Percentiles rank a stretch among this genome's conserved stretches.
phyloP scores from a whole-genome alignment of 257 asterid genomes.

The Solanum sejunctum region DNA sequence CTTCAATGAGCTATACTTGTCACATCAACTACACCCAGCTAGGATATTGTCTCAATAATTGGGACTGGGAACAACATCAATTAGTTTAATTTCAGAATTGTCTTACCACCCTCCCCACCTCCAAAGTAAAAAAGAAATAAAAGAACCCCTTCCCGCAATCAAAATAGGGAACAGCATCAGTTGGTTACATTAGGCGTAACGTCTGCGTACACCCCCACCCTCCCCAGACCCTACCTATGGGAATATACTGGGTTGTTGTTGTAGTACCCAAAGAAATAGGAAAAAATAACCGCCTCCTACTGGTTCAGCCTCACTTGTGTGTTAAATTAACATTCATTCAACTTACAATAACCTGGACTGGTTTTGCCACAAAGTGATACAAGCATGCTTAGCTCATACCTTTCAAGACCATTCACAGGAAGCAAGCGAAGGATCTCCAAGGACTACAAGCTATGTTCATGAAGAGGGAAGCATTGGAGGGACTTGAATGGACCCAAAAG shows the following conservation, averaged over 20 bases:
- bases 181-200: neutral
- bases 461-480: too few species aligned
- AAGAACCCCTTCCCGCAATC: neutral
- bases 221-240: neutral
- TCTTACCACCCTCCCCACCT: neutral
- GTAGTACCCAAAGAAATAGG: neutral
- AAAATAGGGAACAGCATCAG: neutral
- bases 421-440: too few species aligned
- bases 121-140: neutral
- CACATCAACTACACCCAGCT: neutral
- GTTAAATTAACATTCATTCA: neutral
- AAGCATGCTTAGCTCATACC: too few species aligned
- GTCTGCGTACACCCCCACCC: neutral
- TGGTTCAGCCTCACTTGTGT: neutral
- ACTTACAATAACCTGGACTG: neutral
- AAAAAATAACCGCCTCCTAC: neutral
- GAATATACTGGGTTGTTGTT: neutral
- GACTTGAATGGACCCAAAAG: too few species aligned
- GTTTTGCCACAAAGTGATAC: neutral
- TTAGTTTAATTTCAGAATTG: neutral
- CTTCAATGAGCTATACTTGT: neutral
- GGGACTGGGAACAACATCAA: neutral
- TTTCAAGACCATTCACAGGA: too few species aligned
- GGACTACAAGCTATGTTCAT: too few species aligned
- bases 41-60: neutral